Evolutionary conservation across 345 rosid species (phyloP).

Genomic region (Pistacia atlantica): DNA sequence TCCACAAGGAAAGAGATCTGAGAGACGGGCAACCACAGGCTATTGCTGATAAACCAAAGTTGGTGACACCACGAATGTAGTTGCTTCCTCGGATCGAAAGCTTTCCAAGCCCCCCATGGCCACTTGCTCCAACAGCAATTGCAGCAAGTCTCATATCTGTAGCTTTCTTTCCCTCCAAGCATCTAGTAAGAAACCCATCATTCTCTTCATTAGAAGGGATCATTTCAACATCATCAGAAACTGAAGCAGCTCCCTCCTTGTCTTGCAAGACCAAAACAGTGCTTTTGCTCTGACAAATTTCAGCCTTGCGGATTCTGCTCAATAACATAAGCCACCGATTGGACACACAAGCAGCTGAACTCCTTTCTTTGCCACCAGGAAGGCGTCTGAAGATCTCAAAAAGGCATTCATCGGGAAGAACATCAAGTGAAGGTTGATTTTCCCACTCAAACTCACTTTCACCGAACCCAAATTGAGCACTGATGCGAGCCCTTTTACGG

Average conservation of each 20-base stretch:
- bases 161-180: constrained; percentile 76
- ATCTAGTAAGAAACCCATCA: constrained; percentile 65
- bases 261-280: constrained; percentile 12
- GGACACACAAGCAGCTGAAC: constrained; percentile 63
- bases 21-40: constrained; percentile 71
- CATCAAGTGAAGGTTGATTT: constrained; percentile 49
- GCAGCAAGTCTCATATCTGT: constrained; percentile 75
- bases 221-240: constrained; percentile 45
- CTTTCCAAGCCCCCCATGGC: constrained; percentile 73
- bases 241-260: constrained; percentile 21
- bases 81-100: constrained; percentile 62
- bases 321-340: constrained; percentile 67
- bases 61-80: constrained; percentile 49
- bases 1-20: constrained; percentile 66
- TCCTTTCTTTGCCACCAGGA: constrained; percentile 52
- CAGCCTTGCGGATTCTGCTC: constrained; percentile 55
- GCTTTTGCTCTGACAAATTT: constrained; percentile 29
- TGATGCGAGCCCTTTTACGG: constrained; percentile 63
- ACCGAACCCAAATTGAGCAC: constrained; percentile 34
- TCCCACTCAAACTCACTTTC: constrained; percentile 30
- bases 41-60: constrained; percentile 55
- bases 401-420: constrained; percentile 80
- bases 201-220: constrained; percentile 32
- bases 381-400: constrained; percentile 71
- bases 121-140: constrained; percentile 63